Evolutionary conservation across 139 green algal genomes (phyloP), one percentile per base, ranked within the genome.

Genomic region (Tetratostichococcus sp.): DNA sequence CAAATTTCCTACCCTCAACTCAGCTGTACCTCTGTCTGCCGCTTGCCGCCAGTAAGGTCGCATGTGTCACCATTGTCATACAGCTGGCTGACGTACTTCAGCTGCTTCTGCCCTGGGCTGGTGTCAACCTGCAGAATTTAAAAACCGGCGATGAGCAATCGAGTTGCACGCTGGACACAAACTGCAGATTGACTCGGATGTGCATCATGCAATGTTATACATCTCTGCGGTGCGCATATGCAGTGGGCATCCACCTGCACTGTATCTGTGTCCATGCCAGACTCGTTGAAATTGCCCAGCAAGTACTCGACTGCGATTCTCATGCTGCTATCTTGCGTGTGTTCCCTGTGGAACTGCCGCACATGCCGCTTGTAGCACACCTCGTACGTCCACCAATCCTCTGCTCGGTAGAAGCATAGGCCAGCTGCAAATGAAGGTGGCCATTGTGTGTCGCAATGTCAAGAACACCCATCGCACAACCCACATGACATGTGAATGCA

Each of bases 301-400:
- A 83, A 82, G 69, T 91, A 87, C 66, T 91, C 85, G 0, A 42
- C n/a, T 30, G 65, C 23, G 57, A 35, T 43, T 1, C 1, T 22
- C 2, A 69, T 74, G 43, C 11, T 21, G 43, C 33, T 25, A 28
- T 28, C 67, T 21, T 33, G 28, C 32, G 21, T 30, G 23, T 85
- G 72, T 35, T 88, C 86, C 73, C 90, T 82, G 39, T 94, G 86
- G 68, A 90, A 96, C 77, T 97, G 93, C 30, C 86, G 76, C 39
- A 91, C 75, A 4, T 88, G 75, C 75, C 92, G 89, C 70, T 86
- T 83, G 78, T 94, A 91, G 85, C 93, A 97, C 50, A 94, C 33
- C 86, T 97, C 92, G 74, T 97, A 97, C 17, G 89, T 96, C 93
- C 93, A 97, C 80, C 90, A 90, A 19, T 90, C 92, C 69, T 97